phyloP scores from a whole-genome alignment of 1,284 basidiomycete genomes.

The Moniliophthora roreri region DNA sequence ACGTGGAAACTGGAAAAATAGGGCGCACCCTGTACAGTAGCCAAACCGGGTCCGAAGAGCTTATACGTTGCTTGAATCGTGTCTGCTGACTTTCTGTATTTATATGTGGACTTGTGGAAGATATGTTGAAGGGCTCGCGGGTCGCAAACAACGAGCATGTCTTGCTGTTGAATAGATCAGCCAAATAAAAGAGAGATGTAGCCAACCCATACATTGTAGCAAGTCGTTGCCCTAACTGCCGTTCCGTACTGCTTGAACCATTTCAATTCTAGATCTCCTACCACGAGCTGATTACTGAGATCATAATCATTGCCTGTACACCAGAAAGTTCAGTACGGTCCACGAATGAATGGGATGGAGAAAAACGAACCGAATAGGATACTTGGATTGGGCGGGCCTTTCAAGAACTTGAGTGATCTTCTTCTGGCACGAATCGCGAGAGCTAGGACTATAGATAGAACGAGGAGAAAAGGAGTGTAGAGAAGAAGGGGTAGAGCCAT shows the following conservation, averaged over 20 bases:
- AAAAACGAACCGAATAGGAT: background rate
- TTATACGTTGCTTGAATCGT: background rate
- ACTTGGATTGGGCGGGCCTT: background rate
- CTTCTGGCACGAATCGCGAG: background rate
- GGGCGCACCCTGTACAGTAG: background rate
- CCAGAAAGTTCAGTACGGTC: no score
- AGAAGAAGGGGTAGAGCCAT: no score
- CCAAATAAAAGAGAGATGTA: background rate
- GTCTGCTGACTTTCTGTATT: background rate
- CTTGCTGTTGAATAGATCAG: background rate
- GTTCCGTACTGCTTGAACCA: background rate
- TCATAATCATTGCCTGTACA: background rate
- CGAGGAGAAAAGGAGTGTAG: no score
- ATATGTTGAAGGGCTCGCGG: background rate
- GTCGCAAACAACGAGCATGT: background rate
- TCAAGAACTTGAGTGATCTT: background rate
- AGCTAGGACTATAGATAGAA: background rate
- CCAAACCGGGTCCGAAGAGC: background rate
- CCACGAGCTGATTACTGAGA: background rate
- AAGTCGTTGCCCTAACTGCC: background rate
- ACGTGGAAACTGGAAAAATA: no score
- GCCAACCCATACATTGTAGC: background rate
- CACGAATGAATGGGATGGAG: no score
- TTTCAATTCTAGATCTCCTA: background rate
- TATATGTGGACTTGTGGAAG: background rate